Conservation (phyloP, 129 eudicot genomes). For the Lactuca sativa region DNA sequence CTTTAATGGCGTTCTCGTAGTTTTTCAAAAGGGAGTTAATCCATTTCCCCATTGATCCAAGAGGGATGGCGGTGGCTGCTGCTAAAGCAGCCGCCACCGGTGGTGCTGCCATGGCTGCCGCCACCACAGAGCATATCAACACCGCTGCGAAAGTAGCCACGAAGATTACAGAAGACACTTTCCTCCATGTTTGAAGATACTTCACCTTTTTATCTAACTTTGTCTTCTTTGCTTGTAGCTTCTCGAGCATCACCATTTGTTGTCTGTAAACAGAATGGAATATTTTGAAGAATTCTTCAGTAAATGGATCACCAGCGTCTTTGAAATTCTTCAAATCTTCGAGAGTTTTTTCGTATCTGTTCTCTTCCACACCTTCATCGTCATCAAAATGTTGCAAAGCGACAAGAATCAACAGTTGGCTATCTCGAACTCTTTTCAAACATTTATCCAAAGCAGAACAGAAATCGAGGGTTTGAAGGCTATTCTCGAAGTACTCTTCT, state of each 20-base stretch:
- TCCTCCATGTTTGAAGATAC: conserved; percentile 66
- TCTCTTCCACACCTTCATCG: conserved; percentile 49
- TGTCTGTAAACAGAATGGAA: conserved; percentile 74
- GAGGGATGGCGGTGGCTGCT: conserved; percentile 68
- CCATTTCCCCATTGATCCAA: conserved; percentile 97
- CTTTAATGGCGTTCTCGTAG: conserved; percentile 68
- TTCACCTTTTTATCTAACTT: conserved; percentile 70
- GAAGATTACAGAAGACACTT: conserved; percentile 62
- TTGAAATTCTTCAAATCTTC: conserved; percentile 72
- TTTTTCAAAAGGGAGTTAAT: conserved; percentile 65
- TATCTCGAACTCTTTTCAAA: conserved; percentile 59
- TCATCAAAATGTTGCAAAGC: conserved; percentile 84
- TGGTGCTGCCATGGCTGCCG: conserved; percentile 87
- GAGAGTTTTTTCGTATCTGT: conserved; percentile 49
- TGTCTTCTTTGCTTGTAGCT: conserved; percentile 55
- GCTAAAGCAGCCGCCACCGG: conserved; percentile 85
- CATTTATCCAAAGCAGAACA: conserved; percentile 84
- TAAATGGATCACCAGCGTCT: conserved; percentile 76
- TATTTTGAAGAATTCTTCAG: conserved; percentile 66
- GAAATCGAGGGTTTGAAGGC: conserved; percentile 75
- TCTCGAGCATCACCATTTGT: conserved; percentile 76
- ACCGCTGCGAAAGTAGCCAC: conserved; percentile 86
- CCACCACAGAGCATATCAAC: conserved; percentile 84
- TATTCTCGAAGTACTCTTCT: conserved; percentile 81
- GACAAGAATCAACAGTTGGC: conserved; percentile 61